These are phyloP conservation scores for Umbilicus rupestris DNA, from an alignment of 164 flowering plant species.

Conservation along the genomic window DNA sequence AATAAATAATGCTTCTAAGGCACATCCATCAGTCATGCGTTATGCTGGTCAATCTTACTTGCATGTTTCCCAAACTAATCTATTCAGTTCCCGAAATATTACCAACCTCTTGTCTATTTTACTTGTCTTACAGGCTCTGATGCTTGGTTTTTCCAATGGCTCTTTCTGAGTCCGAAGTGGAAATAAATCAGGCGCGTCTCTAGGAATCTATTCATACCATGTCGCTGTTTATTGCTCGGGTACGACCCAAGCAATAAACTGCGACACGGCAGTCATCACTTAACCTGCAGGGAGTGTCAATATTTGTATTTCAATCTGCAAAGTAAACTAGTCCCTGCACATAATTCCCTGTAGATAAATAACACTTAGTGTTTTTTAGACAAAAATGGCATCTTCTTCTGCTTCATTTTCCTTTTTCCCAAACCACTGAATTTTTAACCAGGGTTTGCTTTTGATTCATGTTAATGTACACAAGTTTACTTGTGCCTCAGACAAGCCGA, in stretches of 20 bases:
- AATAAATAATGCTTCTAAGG: too few relatives aligned
- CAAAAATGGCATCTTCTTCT: not conserved
- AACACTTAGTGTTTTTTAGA: not conserved
- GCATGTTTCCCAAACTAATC: too few relatives aligned
- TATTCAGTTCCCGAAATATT: too few relatives aligned
- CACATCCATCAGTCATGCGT: not conserved
- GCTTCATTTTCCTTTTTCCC: not conserved
- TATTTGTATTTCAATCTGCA: not conserved
- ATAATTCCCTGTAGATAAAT: not conserved
- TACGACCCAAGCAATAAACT: not conserved
- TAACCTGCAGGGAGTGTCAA: not conserved
- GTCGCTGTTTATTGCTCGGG: not conserved
- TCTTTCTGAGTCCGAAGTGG: not conserved
- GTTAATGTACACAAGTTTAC: not conserved
- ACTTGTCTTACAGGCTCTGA: not conserved
- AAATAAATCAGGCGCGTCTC: not conserved
- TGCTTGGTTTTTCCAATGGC: not conserved
- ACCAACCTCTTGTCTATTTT: too few relatives aligned
- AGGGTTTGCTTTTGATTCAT: not conserved
- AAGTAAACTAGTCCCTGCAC: too few relatives aligned
- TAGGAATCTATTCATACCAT: not conserved
- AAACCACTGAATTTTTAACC: not conserved
- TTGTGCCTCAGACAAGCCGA: not conserved
- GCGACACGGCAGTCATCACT: not conserved
- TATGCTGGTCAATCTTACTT: not conserved